These are phyloP conservation scores for Mycena sp. DNA, from an alignment of 1,284 basidiomycete genomes.

Conservation along the genomic window DNA sequence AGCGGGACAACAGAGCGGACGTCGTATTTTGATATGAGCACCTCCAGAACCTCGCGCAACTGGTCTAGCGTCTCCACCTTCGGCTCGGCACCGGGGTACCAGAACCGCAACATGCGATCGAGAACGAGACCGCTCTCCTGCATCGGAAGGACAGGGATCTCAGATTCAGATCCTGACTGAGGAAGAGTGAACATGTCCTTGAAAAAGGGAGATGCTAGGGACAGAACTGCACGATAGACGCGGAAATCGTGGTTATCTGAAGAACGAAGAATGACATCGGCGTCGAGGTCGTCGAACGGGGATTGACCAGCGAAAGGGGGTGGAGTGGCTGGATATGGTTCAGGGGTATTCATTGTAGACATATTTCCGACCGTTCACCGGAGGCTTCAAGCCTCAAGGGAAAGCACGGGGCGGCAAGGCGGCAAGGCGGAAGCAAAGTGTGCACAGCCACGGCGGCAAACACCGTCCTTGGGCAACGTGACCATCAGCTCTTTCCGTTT, in stretches of 20 bases:
- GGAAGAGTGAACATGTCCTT: conserved; percentile 15
- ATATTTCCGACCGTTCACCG: too few relatives aligned
- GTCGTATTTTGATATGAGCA: conserved; percentile 14
- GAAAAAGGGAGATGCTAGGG: conserved; percentile 21
- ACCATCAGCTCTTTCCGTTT: too few relatives aligned
- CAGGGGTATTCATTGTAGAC: too few relatives aligned
- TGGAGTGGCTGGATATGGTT: neutral
- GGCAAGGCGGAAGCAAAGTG: too few relatives aligned
- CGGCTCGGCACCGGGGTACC: conserved; percentile 4
- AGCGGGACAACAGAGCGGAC: neutral
- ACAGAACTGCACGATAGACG: conserved; percentile 10
- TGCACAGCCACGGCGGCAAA: too few relatives aligned
- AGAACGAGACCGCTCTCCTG: neutral
- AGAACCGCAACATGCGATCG: conserved; percentile 2
- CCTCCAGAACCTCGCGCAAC: neutral
- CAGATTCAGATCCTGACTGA: neutral
- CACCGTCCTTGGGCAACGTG: too few relatives aligned
- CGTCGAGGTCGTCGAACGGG: neutral
- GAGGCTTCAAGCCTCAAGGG: too few relatives aligned
- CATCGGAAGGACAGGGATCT: neutral
- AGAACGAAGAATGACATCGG: conserved; percentile 19
- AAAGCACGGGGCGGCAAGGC: too few relatives aligned
- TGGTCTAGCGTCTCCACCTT: neutral
- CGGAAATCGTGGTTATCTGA: conserved; percentile 20
- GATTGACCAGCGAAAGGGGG: neutral